phyloP scores from a whole-genome alignment of 2,329 filamentous ascomycete species.

The Aspergillus thermomutatus region DNA sequence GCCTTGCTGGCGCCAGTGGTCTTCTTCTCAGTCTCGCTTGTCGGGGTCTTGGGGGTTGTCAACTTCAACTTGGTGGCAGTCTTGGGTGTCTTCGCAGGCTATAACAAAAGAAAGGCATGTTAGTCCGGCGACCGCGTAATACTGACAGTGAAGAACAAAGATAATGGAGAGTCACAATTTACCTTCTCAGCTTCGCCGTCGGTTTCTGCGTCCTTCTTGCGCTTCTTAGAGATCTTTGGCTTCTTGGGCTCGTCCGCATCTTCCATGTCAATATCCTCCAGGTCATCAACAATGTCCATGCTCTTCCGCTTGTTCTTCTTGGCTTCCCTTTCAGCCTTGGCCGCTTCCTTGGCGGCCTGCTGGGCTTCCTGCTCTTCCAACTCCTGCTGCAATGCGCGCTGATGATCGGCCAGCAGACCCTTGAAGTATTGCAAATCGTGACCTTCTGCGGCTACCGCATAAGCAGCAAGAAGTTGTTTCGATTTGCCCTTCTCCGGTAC shows the following conservation, averaged over 20 bases:
- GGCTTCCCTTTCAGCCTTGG: constrained; percentile 53
- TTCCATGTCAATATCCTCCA: constrained; percentile 55
- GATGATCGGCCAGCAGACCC: constrained; percentile 62
- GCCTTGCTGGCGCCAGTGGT: constrained; percentile 52
- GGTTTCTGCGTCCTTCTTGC: constrained; percentile 67
- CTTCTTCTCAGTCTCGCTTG: constrained; percentile 45
- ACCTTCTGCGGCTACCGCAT: constrained; percentile 72
- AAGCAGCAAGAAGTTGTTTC: constrained; percentile 76
- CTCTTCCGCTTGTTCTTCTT: constrained; percentile 49
- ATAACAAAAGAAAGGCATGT: constrained; percentile 24
- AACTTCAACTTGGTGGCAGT: constrained; percentile 51
- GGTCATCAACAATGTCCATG: constrained; percentile 50
- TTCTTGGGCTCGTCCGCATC: constrained; percentile 49
- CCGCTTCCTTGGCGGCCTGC: constrained; percentile 53
- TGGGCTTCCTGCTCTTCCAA: constrained; percentile 65
- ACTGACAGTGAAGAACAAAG: background rate
- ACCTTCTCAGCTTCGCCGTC: constrained; percentile 71
- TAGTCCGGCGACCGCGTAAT: background rate
- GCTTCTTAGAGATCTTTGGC: constrained; percentile 66
- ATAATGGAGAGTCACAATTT: constrained; percentile 23
- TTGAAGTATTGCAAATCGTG: constrained; percentile 82
- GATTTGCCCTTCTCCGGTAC: constrained; percentile 69
- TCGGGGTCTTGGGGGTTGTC: constrained; percentile 58
- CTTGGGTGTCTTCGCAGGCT: constrained; percentile 66
- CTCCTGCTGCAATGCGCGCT: constrained; percentile 54